Conservation (phyloP, 345 rosid genomes). For the Syzygium oleosum region DNA sequence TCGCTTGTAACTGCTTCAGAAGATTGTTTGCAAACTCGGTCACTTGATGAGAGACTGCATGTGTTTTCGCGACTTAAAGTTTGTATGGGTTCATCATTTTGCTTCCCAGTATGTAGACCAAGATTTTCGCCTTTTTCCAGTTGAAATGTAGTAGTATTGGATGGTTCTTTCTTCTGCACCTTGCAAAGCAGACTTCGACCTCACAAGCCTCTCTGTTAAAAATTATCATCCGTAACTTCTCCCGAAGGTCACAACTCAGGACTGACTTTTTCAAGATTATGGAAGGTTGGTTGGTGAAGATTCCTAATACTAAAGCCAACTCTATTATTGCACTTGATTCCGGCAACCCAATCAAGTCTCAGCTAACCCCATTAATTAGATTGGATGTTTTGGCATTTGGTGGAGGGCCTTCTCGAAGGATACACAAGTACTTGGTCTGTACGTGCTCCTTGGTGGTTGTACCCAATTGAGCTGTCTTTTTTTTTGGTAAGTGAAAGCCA, state of each 20-base stretch:
- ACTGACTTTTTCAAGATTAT: neutral
- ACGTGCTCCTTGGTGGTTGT: neutral
- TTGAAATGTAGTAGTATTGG: neutral
- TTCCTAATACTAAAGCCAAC: neutral
- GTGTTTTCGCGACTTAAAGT: neutral
- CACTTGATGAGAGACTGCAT: neutral
- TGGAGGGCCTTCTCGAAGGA: neutral
- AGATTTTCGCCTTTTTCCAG: neutral
- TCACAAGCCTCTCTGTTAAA: neutral
- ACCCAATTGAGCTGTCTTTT: neutral
- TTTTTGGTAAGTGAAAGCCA: neutral
- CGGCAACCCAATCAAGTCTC: neutral
- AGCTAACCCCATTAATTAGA: neutral
- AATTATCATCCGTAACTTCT: neutral
- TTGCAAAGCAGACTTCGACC: neutral
- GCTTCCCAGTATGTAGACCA: neutral
- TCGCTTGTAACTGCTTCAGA: slow-evolving; percentile 10
- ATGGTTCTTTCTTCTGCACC: neutral
- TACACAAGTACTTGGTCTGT: neutral
- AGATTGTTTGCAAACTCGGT: slow-evolving; percentile 4
- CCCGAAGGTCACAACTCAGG: neutral
- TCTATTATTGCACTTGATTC: neutral
- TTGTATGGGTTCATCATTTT: neutral
- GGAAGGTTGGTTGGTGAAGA: neutral
- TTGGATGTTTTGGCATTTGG: neutral